Percentiles rank a stretch among this genome's conserved stretches.
Evolutionary conservation across 75 land plant genomes (phyloP).

Genomic region (Pseudotsuga menziesii): DNA sequence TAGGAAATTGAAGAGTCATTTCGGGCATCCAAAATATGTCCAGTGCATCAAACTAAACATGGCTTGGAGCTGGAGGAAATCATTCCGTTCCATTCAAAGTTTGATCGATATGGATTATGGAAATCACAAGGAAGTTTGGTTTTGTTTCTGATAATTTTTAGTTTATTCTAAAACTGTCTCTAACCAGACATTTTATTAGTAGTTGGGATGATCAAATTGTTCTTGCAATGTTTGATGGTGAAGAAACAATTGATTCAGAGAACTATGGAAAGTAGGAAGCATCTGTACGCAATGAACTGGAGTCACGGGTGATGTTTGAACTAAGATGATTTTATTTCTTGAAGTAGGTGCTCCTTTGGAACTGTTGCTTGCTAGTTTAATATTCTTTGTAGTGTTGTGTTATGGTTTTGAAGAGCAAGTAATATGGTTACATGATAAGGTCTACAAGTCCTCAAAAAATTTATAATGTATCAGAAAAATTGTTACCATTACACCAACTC

Average conservation of each 20-base stretch:
- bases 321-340: not conserved
- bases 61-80: conserved; percentile 62
- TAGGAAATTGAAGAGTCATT: conserved; percentile 88
- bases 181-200: conserved; percentile 2
- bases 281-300: conserved; percentile 65
- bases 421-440: not conserved
- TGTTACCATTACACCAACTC: not conserved
- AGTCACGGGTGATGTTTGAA: conserved; percentile 50
- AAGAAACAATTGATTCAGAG: conserved; percentile 85
- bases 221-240: conserved; percentile 74
- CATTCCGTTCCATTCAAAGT: conserved; percentile 80
- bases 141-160: not conserved
- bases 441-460: not conserved
- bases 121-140: not conserved
- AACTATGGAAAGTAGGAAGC: conserved; percentile 54
- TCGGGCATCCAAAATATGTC: conserved; percentile 59
- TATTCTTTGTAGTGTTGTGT: not conserved
- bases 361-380: no score
- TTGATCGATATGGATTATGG: conserved; percentile 57
- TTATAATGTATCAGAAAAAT: not conserved
- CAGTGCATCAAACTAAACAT: conserved; percentile 82
- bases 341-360: not conserved
- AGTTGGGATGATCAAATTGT: conserved; percentile 80
- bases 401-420: not conserved
- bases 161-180: not conserved